phyloP scores from a whole-genome alignment of 768 basidiomycete species.

The Fibroporia radiculosa region DNA sequence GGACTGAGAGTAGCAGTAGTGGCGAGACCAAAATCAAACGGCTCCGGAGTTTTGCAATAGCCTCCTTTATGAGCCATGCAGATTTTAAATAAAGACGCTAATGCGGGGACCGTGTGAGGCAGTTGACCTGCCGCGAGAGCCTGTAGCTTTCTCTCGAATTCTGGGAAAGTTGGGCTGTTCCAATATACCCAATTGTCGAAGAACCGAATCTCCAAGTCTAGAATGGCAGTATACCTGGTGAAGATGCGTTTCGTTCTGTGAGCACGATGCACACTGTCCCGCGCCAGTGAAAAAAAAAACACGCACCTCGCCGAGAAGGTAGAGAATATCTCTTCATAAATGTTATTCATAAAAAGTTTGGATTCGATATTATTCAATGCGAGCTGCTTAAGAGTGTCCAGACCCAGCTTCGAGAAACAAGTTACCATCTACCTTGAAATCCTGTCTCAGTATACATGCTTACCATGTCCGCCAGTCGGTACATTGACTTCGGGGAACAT shows the following conservation, averaged over 20 bases:
- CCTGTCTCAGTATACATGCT: not conserved
- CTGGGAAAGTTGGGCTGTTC: not conserved
- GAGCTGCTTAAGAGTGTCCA: conserved; percentile 1
- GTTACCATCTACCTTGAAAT: not conserved
- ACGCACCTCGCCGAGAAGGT: conserved; percentile 5
- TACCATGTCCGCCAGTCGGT: conserved; percentile 1
- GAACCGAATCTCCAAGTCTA: not conserved
- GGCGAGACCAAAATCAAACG: not conserved
- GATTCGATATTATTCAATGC: conserved; percentile 3
- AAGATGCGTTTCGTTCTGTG: not conserved
- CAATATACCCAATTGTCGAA: not conserved
- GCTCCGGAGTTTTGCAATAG: not conserved
- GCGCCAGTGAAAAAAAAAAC: not conserved
- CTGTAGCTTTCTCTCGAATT: not conserved
- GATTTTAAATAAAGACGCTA: not conserved
- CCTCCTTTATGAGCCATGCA: not conserved
- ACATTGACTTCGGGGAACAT: conserved; percentile 6
- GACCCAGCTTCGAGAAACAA: conserved; percentile 7
- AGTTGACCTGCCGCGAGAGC: not conserved
- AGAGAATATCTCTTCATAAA: conserved; percentile 5
- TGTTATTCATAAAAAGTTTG: not conserved
- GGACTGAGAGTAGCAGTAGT: no score
- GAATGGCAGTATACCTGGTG: not conserved
- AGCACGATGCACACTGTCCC: not conserved
- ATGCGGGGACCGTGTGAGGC: not conserved